Percentiles rank a stretch among this genome's conserved stretches.
phyloP scores from a whole-genome alignment of 2,329 filamentous ascomycete genomes.

The Dactylellina haptotyla region DNA sequence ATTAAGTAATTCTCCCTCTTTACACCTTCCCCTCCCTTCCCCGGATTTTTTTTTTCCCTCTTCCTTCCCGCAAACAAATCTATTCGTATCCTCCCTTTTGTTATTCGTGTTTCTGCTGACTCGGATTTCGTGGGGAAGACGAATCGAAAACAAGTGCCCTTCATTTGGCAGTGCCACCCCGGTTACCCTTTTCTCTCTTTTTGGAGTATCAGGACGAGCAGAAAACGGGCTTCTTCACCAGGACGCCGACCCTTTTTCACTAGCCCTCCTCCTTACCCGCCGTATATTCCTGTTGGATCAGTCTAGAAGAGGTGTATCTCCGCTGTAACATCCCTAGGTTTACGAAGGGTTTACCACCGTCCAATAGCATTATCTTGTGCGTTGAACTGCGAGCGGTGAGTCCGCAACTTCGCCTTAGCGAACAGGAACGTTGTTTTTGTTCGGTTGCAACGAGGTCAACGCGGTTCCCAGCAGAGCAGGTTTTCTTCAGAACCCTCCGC shows the following conservation, averaged over 20 bases:
- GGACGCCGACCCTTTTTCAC: slow-evolving; percentile 29
- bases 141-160: slow-evolving; percentile 26
- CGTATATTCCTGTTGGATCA: slow-evolving; percentile 19
- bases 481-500: slow-evolving; percentile 6
- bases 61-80: slow-evolving; percentile 11
- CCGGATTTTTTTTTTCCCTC: slow-evolving; percentile 29
- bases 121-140: slow-evolving; percentile 46
- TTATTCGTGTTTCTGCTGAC: slow-evolving; percentile 31
- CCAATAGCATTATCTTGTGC: neutral
- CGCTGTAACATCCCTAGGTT: slow-evolving; percentile 24
- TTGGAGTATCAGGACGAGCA: slow-evolving; percentile 2
- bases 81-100: neutral
- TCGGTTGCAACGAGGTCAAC: slow-evolving; percentile 54
- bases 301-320: slow-evolving; percentile 10
- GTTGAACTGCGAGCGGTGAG: neutral
- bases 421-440: slow-evolving; percentile 36
- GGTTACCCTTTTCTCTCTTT: neutral
- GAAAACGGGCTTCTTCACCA: slow-evolving; percentile 16
- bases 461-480: slow-evolving; percentile 10
- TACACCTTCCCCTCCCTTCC: slow-evolving; percentile 45
- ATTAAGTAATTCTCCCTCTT: slow-evolving; percentile 52
- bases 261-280: slow-evolving; percentile 8
- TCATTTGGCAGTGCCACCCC: slow-evolving; percentile 5
- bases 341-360: slow-evolving; percentile 5
- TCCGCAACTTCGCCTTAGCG: slow-evolving; percentile 34